Evolutionary conservation across 768 basidiomycete genomes (phyloP).

Genomic region (Mrakia blollopis): DNA sequence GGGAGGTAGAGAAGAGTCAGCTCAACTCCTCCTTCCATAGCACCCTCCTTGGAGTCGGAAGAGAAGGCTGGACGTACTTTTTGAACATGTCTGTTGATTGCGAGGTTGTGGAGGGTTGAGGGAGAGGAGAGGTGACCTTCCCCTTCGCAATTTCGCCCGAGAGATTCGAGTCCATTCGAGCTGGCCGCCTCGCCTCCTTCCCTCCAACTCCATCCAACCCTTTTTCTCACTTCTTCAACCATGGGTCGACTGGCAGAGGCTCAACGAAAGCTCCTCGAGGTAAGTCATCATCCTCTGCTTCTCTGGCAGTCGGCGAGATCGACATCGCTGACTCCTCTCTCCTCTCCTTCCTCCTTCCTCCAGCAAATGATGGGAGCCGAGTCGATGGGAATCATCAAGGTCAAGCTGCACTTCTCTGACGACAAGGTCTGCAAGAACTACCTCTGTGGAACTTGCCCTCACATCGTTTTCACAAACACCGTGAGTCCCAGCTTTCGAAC

Average conservation of each 20-base stretch:
- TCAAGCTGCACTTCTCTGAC: constrained; percentile 83
- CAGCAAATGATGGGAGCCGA: constrained; percentile 99
- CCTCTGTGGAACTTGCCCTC: constrained; percentile 96
- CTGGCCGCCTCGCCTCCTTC: neutral
- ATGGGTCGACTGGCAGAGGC: constrained; percentile 97
- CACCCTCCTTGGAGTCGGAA: neutral
- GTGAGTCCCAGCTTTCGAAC: constrained; percentile 51
- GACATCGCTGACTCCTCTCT: neutral
- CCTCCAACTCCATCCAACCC: neutral
- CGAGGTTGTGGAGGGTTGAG: neutral
- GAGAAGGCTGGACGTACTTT: constrained; percentile 38
- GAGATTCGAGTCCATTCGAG: neutral
- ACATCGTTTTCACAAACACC: constrained; percentile 94
- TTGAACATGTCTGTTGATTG: constrained; percentile 44
- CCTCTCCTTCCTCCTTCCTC: constrained; percentile 4
- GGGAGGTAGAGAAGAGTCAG: neutral
- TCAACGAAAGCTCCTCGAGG: constrained; percentile 86
- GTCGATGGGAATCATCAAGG: constrained; percentile 92
- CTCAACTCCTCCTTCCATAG: neutral
- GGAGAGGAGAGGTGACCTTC: neutral
- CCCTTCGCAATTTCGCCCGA: neutral
- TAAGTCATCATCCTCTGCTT: constrained; percentile 35
- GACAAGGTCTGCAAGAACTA: constrained; percentile 99
- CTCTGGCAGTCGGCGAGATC: neutral
- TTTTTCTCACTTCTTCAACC: constrained; percentile 29